Conservation (phyloP, 768 basidiomycete genomes). For the Cystobasidium onofrii region DNA sequence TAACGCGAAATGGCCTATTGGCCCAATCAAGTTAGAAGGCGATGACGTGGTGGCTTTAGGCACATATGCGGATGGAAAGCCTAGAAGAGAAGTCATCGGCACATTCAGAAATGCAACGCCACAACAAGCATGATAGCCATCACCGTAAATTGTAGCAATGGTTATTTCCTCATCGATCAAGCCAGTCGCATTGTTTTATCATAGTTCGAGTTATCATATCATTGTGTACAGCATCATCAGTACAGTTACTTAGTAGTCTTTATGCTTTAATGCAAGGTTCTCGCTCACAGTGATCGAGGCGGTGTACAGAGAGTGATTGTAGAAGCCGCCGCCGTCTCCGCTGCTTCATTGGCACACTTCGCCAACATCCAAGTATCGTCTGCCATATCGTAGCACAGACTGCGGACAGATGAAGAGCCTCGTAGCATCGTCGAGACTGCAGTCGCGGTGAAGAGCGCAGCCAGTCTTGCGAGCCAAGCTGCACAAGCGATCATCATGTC, state of each 20-base stretch:
- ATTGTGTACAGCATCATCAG: not conserved
- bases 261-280: no score
- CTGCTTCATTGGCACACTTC: not conserved
- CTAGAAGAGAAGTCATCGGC: conserved; percentile 5
- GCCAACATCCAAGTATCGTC: not conserved
- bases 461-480: not conserved
- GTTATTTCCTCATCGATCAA: not conserved
- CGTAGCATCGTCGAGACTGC: not conserved
- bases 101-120: not conserved
- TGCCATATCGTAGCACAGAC: not conserved
- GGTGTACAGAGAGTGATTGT: not conserved
- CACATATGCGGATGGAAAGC: not conserved
- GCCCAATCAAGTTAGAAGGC: conserved; percentile 20
- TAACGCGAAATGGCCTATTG: conserved; percentile 25
- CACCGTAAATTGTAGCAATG: no score
- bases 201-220: not conserved
- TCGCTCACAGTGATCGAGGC: not conserved
- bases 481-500: not conserved
- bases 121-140: not conserved
- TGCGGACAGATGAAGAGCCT: not conserved
- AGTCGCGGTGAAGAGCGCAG: not conserved
- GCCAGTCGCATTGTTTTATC: not conserved
- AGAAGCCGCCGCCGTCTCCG: not conserved
- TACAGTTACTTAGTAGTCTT: no score
- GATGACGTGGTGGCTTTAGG: conserved; percentile 17